Base-by-base conservation (phyloP, 2,329 filamentous ascomycete genomes). In the Epichloe sylvatica region DNA sequence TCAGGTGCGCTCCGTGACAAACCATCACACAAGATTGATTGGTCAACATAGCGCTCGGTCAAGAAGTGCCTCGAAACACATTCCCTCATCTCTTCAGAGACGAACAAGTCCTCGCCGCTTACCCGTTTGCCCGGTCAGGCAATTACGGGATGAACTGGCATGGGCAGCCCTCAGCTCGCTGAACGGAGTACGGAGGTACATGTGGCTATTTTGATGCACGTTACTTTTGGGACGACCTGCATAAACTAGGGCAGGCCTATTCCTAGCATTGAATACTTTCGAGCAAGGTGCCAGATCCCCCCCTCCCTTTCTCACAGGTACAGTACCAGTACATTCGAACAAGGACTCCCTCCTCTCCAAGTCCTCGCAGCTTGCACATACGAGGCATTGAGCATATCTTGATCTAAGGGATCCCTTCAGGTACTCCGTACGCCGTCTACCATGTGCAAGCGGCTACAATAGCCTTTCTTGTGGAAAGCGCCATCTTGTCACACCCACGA, bases 401-500 rank as follows among this genome's bases (percentile, higher is more conserved):
- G 42, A 45, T 41, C 48, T 33, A n/a, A 36, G 33, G 13, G 37
- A 50, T 23, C 41, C 41, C 40, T 43, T 39, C 34, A 36, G 40
- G 40, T 12, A 36, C 47, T 19, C 33, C 30, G 11, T 30, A 30
- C 35, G n/a, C 30, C 45, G 8, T 38, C 12, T 46, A 19, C 38
- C 36, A 46, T 30, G 21, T 35, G 3, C 44, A 46, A 38, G 44
- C 21, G 44, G 21, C 21, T 33, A 46, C 13, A 19, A 13, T 15
- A 46, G 15, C 30, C 43, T 13, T 36, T 35, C 23, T 23, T 12
- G 12, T 23, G 21, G 45, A 39, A 38, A 30, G 36, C 37, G 36
- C 45, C 45, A 47, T 47, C 45, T 47, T 47, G 45, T 47, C 45
- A 47, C n/a, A 47, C 45, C 35, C 15, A 38, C 15, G 45, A 46